Percentiles rank a stretch among this genome's conserved stretches.
phyloP scores from a whole-genome alignment of 371 early-diverging fungal species.

The Vairimorpha apis region DNA sequence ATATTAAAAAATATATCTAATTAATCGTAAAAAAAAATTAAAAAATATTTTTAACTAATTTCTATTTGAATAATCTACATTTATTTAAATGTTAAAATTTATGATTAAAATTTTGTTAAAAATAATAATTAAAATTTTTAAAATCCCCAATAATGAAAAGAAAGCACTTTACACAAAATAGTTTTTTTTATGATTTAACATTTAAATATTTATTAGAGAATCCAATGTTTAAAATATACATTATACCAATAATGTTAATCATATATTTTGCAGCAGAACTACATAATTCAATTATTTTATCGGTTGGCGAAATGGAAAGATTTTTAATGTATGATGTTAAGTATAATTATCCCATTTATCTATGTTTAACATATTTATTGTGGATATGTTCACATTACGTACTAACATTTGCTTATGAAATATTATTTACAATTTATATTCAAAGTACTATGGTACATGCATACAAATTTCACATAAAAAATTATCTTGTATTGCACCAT shows the following conservation, averaged over 20 bases:
- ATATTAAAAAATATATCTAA: no score
- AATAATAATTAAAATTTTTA: no score
- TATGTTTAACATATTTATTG: not conserved
- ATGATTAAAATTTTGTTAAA: no score
- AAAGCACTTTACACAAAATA: not conserved
- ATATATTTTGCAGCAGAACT: not conserved
- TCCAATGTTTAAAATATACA: slow-evolving; percentile 10
- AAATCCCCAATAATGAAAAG: not conserved
- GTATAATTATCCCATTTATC: not conserved
- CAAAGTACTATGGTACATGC: not conserved
- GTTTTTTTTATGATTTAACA: not conserved
- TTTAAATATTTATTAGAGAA: slow-evolving; percentile 4
- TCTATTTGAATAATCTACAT: no score
- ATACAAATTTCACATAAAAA: not conserved
- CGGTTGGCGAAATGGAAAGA: not conserved
- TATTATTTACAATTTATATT: not conserved
- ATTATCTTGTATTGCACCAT: slow-evolving; percentile 17
- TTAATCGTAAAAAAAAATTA: no score
- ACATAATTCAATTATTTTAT: slow-evolving; percentile 1
- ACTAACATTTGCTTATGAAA: not conserved
- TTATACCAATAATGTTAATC: not conserved
- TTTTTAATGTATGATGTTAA: not conserved
- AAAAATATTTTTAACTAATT: no score
- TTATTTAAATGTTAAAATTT: no score
- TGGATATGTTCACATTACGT: not conserved